Percentiles rank a stretch among this genome's conserved stretches.
phyloP scores from a whole-genome alignment of 192 early-diverging fungal genomes.

The Backusella morwellensis region DNA sequence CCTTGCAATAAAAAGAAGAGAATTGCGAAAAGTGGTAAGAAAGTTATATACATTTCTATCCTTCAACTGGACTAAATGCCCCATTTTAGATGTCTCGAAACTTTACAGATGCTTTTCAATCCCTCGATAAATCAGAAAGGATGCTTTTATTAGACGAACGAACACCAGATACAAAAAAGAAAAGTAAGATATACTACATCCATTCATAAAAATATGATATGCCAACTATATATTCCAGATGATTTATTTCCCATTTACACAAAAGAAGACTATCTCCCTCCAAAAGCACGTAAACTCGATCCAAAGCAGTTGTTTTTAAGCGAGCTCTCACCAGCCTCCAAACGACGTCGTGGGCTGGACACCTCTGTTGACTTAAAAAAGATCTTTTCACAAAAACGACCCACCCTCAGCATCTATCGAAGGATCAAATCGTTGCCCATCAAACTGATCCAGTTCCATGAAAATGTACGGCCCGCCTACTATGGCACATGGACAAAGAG shows the following conservation, averaged over 20 bases:
- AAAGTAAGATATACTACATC: background rate
- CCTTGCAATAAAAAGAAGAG: constrained; percentile 33
- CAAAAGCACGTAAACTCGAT: background rate
- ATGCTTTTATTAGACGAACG: constrained; percentile 5
- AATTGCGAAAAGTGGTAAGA: constrained; percentile 34
- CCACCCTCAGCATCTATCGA: constrained; percentile 16
- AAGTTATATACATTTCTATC: too few species aligned
- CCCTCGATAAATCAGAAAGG: background rate
- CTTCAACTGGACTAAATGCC: background rate
- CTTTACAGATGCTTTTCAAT: constrained; percentile 18
- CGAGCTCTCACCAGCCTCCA: background rate
- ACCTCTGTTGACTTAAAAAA: constrained; percentile 24
- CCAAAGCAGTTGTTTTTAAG: constrained; percentile 32
- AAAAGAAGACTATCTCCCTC: background rate
- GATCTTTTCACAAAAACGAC: constrained; percentile 13
- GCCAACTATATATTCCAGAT: background rate
- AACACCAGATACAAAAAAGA: background rate
- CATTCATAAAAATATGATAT: too few species aligned
- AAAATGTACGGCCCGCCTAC: constrained; percentile 73
- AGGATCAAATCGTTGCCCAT: constrained; percentile 33
- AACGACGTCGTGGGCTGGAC: background rate
- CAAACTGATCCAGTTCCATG: constrained; percentile 69
- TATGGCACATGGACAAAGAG: constrained; percentile 79
- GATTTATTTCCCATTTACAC: background rate
- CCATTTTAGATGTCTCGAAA: constrained; percentile 14